These are phyloP conservation scores for Periconia digitata DNA, from an alignment of 2,329 filamentous ascomycete genomes.

Conservation along the genomic window DNA sequence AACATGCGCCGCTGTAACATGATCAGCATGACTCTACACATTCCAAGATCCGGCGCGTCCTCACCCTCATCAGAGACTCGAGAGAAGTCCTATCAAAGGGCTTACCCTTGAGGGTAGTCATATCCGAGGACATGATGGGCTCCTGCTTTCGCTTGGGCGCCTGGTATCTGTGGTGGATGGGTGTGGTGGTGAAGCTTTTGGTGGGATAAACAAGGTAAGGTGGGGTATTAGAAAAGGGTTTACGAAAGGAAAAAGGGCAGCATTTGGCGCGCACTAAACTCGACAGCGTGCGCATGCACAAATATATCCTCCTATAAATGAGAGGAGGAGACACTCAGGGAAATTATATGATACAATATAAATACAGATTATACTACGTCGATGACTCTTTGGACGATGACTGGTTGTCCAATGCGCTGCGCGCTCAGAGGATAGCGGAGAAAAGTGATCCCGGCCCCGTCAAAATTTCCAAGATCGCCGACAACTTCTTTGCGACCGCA, in stretches of 20 bases:
- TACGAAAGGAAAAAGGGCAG: constrained; percentile 26
- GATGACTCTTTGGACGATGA: constrained; percentile 13
- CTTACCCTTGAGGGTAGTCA: constrained; percentile 71
- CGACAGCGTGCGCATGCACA: constrained; percentile 45
- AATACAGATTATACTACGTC: constrained; percentile 13
- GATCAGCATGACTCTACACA: constrained; percentile 27
- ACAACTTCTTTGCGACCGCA: background rate
- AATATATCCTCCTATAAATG: constrained; percentile 20
- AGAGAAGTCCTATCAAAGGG: constrained; percentile 80
- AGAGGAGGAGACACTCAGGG: constrained; percentile 23
- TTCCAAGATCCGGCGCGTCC: constrained; percentile 37
- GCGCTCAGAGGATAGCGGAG: constrained; percentile 18
- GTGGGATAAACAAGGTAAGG: constrained; percentile 32
- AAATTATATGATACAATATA: constrained; percentile 22
- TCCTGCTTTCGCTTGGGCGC: constrained; percentile 31
- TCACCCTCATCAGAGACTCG: constrained; percentile 82
- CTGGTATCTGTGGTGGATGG: constrained; percentile 30
- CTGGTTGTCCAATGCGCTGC: constrained; percentile 1
- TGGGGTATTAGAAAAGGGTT: constrained; percentile 35
- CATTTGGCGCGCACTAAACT: constrained; percentile 42
- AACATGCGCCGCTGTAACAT: constrained; percentile 56
- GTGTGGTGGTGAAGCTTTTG: constrained; percentile 39
- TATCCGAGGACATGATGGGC: constrained; percentile 33
- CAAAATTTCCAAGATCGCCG: constrained; percentile 14
- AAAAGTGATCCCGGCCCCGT: constrained; percentile 17